phyloP scores from a whole-genome alignment of 306 rosid species.

The Cucurbita maxima region DNA sequence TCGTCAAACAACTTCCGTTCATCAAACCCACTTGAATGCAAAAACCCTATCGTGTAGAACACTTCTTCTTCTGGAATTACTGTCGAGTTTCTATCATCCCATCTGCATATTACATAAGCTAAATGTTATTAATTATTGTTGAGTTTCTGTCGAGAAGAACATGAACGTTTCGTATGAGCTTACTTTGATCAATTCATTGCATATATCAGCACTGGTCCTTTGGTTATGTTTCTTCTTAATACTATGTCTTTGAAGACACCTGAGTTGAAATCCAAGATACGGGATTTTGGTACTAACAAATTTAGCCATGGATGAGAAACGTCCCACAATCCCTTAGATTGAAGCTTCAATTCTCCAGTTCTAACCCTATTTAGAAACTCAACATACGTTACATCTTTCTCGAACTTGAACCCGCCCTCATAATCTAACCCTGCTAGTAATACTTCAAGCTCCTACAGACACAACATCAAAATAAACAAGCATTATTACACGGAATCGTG shows the following conservation, averaged over 20 bases:
- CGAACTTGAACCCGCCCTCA: conserved; percentile 45
- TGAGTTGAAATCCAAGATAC: conserved; percentile 34
- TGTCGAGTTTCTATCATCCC: conserved; percentile 66
- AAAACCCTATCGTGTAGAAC: conserved; percentile 64
- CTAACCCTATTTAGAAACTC: conserved; percentile 69
- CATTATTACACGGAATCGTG: too few species aligned
- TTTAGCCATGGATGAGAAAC: conserved; percentile 95
- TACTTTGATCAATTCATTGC: conserved; percentile 81
- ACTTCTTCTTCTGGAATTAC: conserved; percentile 62
- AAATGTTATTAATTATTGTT: too few species aligned
- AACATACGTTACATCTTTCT: conserved; percentile 42
- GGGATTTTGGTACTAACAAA: conserved; percentile 53
- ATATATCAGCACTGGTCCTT: conserved; percentile 57
- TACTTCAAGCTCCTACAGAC: conserved; percentile 32
- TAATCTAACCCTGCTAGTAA: conserved; percentile 39
- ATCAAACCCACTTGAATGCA: conserved; percentile 63
- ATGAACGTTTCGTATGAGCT: not conserved
- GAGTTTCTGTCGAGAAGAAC: too few species aligned
- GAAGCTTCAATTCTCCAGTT: conserved; percentile 66
- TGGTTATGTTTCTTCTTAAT: conserved; percentile 49
- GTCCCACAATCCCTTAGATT: conserved; percentile 65
- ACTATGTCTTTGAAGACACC: conserved; percentile 51
- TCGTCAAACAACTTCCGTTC: conserved; percentile 43
- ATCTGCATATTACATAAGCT: conserved; percentile 21
- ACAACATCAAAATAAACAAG: not conserved